Base-by-base conservation (phyloP, 2,329 filamentous ascomycete species). In the Aureobasidium sp. region DNA sequence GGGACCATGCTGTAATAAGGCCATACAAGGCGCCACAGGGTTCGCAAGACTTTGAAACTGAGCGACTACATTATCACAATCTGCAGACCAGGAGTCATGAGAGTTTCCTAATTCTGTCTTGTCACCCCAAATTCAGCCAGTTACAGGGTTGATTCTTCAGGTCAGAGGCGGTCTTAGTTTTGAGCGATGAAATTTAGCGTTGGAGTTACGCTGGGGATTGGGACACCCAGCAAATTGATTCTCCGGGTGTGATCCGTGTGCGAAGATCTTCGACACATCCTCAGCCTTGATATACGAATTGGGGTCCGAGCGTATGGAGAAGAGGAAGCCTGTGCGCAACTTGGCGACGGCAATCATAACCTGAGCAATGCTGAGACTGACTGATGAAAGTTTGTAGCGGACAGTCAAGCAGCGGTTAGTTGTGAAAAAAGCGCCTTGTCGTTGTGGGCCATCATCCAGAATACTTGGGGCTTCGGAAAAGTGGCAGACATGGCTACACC, bases 311-410 rank as follows among this genome's bases (percentile, higher is more conserved):
- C 44, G 20, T 29, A 39, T 59, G 56, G 56, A 47, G 42, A 29
- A 48, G 34, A 59, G 44, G 44, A 59, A 48, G 56, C 56, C 44
- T 59, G 56, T 59, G 56, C 56, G 6, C 56, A 20, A 57, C 53
- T 29, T 57, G 34, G 15, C 41, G 41, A 45, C 41, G 53, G 29
- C 53, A 45, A 39, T 47, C n/a, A 14, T 41, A 17, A 15, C 25
- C 39, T 29, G 39, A 9, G 5, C 34, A 22, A 6, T 25, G 41
- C 41, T 44, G 41, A 14, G 41, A 39, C 48, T 39, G 31, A 52
- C 34, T 37, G 31, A 14, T 39, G 34, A 39, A 20, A 56, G 25
- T 25, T 42, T 22, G 20, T 4, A 6, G 3, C 36, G n/a, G 12
- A 25, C 14, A 9, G 3, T 14, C n/a, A 14, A 36, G 11, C n/a